These are phyloP conservation scores for Glaciozyma antarctica DNA, from an alignment of 768 basidiomycete species.

Conservation along the genomic window DNA sequence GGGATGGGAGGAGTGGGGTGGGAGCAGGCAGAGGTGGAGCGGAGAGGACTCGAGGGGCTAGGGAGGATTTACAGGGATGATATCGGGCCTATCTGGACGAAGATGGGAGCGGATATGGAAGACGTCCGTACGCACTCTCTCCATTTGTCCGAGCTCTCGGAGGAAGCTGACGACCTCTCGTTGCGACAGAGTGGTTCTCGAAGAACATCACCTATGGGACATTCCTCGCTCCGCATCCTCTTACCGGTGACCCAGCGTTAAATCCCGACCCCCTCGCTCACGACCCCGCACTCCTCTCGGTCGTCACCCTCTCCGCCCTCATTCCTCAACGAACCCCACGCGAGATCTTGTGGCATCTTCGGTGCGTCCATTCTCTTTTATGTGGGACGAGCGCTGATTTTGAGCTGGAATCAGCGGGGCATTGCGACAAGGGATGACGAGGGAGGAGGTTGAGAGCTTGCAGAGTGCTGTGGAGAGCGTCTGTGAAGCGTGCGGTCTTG, in stretches of 20 bases:
- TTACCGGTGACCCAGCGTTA: background rate
- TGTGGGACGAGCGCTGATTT: background rate
- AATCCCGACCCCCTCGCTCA: constrained; percentile 12
- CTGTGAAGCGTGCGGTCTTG: constrained; percentile 5
- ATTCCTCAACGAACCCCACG: constrained; percentile 19
- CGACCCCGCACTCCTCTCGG: constrained; percentile 9
- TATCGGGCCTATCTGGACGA: constrained; percentile 14
- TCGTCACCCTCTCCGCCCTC: constrained; percentile 22
- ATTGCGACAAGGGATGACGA: constrained; percentile 21
- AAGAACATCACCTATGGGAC: constrained; percentile 18
- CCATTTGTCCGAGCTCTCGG: background rate
- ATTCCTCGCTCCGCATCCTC: constrained; percentile 14
- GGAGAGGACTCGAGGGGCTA: constrained; percentile 7
- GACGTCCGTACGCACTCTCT: constrained; percentile 11
- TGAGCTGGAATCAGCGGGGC: constrained; percentile 8
- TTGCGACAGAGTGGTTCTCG: constrained; percentile 3
- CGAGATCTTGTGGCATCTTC: constrained; percentile 32
- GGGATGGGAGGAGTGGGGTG: background rate
- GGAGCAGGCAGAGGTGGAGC: background rate
- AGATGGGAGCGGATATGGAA: constrained; percentile 2
- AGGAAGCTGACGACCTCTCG: background rate
- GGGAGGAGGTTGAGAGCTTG: constrained; percentile 27
- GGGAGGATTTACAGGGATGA: constrained; percentile 11
- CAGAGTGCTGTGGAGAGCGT: constrained; percentile 19
- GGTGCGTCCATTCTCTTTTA: background rate